phyloP scores from a whole-genome alignment of 2,329 filamentous ascomycete genomes.

The Botrytis fragariae region DNA sequence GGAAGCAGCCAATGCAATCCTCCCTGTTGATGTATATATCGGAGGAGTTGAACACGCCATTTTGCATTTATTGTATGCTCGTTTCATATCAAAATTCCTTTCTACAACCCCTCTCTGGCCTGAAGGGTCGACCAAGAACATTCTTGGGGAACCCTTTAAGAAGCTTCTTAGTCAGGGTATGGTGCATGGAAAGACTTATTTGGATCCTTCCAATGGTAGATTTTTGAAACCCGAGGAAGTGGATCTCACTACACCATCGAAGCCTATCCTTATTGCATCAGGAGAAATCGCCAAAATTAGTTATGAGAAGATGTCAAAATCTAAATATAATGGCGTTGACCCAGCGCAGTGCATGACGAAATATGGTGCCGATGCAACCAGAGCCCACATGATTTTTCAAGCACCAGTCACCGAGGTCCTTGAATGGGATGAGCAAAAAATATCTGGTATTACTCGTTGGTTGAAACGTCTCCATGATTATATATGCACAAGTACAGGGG shows the following conservation, averaged over 20 bases:
- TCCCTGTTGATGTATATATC: constrained; percentile 85
- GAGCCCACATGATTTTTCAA: constrained; percentile 86
- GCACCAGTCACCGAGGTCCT: constrained; percentile 80
- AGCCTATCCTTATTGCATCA: constrained; percentile 61
- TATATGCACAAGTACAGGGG: constrained; percentile 9
- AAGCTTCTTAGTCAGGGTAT: constrained; percentile 86
- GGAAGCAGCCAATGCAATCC: constrained; percentile 51
- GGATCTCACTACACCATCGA: constrained; percentile 54
- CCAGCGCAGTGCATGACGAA: constrained; percentile 68
- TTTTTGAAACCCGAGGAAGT: constrained; percentile 78
- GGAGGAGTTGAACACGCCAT: constrained; percentile 91
- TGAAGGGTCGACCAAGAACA: constrained; percentile 40
- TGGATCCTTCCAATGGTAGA: constrained; percentile 68
- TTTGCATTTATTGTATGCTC: constrained; percentile 81
- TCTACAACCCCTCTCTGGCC: constrained; percentile 53
- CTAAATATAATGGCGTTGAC: constrained; percentile 88
- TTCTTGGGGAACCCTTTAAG: constrained; percentile 70
- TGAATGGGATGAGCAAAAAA: constrained; percentile 84
- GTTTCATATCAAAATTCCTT: constrained; percentile 88
- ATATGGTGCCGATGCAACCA: constrained; percentile 79
- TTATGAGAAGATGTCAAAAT: constrained; percentile 94
- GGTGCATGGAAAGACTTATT: constrained; percentile 85
- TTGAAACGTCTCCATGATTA: constrained; percentile 56
- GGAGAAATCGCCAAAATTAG: constrained; percentile 58
- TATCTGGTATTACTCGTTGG: constrained; percentile 80